phyloP scores from a whole-genome alignment of 1,139 yeast genomes.

The Yamadazyma aaseri region DNA sequence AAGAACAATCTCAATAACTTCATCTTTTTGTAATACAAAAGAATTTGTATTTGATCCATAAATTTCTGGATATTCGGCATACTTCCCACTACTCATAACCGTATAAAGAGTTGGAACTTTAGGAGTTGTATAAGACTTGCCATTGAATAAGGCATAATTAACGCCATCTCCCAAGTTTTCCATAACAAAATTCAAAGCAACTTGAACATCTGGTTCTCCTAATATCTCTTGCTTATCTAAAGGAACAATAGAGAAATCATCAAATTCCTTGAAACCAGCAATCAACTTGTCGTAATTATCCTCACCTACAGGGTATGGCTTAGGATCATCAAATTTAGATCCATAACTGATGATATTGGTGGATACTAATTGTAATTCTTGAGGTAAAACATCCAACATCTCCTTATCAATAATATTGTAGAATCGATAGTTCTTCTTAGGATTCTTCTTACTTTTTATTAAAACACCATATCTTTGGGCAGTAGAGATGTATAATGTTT shows the following conservation, averaged over 20 bases:
- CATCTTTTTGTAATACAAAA: constrained; percentile 66
- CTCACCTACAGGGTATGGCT: constrained; percentile 13
- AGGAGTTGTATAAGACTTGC: constrained; percentile 72
- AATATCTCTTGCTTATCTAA: constrained; percentile 45
- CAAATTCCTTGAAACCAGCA: constrained; percentile 50
- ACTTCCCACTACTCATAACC: constrained; percentile 62
- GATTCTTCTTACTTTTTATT: constrained; percentile 62
- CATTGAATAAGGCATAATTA: constrained; percentile 89
- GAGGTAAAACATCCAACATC: constrained; percentile 75
- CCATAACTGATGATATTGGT: constrained; percentile 73
- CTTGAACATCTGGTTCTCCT: constrained; percentile 65
- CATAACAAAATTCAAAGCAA: constrained; percentile 71
- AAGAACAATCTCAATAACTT: constrained; percentile 62
- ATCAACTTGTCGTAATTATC: constrained; percentile 22
- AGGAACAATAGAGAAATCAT: constrained; percentile 69
- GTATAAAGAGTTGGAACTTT: constrained; percentile 80
- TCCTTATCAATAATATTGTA: constrained; percentile 73
- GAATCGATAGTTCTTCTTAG: constrained; percentile 68
- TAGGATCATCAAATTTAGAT: constrained; percentile 42
- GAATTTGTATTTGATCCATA: constrained; percentile 81
- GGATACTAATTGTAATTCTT: constrained; percentile 59
- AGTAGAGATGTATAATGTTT: constrained; percentile 61
- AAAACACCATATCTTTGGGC: constrained; percentile 82
- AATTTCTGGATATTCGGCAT: constrained; percentile 42
- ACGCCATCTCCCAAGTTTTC: constrained; percentile 78